phyloP scores from a whole-genome alignment of 768 basidiomycete genomes.

The Suillus spraguei region DNA sequence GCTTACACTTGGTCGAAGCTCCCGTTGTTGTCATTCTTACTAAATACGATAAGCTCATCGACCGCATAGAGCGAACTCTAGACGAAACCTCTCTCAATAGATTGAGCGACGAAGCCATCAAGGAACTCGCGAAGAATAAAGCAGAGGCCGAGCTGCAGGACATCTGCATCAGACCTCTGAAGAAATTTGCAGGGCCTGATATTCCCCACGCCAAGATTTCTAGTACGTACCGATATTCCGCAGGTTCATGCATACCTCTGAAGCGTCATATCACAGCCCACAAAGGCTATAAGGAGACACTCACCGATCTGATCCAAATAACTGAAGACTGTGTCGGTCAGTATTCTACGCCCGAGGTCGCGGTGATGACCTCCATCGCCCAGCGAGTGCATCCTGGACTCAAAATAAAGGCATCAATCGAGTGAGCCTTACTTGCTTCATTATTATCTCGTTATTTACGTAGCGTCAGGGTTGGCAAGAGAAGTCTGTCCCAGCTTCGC shows the following conservation, averaged over 20 bases:
- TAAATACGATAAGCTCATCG: constrained; percentile 7
- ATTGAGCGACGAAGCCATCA: neutral
- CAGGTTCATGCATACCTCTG: neutral
- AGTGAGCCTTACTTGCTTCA: neutral
- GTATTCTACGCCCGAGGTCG: too few species aligned
- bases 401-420: constrained; percentile 3
- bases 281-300: too few species aligned
- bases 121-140: neutral
- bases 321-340: too few species aligned
- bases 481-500: constrained; percentile 10
- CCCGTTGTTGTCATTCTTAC: constrained; percentile 12
- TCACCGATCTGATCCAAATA: too few species aligned
- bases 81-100: neutral
- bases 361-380: too few species aligned
- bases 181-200: neutral
- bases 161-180: constrained; percentile 2
- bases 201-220: constrained; percentile 1
- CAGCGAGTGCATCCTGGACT: constrained; percentile 3
- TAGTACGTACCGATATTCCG: neutral
- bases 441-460: neutral
- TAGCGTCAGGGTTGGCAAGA: neutral
- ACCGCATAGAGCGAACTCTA: neutral
- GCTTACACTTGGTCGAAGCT: neutral
- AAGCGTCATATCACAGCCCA: neutral
- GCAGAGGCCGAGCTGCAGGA: constrained; percentile 5